Conservation (phyloP, 371 early-diverging fungal species). For the Mucor mucedo region DNA sequence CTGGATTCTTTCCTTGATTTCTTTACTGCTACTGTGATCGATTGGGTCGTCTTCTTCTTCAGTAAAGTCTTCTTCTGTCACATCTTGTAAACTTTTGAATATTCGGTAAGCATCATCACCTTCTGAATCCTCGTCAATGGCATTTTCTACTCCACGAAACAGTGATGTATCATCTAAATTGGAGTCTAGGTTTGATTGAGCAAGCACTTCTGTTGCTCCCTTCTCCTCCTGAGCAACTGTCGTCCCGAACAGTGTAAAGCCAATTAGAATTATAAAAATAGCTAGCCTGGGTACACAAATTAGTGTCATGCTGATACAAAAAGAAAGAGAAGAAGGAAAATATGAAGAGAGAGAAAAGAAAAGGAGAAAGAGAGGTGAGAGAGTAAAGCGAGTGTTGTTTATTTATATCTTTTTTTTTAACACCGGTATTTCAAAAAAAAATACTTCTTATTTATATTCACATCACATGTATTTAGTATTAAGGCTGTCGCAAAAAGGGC, state of each 20-base stretch:
- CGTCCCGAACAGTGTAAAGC: neutral
- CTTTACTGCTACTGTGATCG: conserved; percentile 4
- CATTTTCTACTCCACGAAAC: conserved; percentile 18
- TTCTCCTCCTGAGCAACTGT: neutral
- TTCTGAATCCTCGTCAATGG: conserved; percentile 13
- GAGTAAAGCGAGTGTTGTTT: neutral
- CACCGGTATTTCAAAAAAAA: neutral
- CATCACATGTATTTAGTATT: neutral
- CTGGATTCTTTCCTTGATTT: conserved; percentile 6
- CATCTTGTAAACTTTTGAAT: conserved; percentile 25
- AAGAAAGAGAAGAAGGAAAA: neutral
- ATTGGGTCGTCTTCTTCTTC: conserved; percentile 12
- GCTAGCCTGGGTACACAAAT: conserved; percentile 4
- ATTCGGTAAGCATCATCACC: conserved; percentile 25
- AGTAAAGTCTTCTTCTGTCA: conserved; percentile 6
- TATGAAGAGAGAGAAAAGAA: neutral
- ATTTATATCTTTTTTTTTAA: neutral
- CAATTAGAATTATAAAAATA: neutral
- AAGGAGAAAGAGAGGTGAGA: neutral
- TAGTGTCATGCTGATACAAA: conserved; percentile 6
- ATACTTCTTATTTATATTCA: neutral
- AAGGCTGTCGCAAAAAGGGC: too few relatives aligned
- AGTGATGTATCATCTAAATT: conserved; percentile 24
- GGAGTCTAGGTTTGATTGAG: neutral
- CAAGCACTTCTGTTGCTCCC: neutral